These are phyloP conservation scores for Sporisorium reilianum DNA, from an alignment of 1,284 basidiomycete genomes.

Conservation along the genomic window DNA sequence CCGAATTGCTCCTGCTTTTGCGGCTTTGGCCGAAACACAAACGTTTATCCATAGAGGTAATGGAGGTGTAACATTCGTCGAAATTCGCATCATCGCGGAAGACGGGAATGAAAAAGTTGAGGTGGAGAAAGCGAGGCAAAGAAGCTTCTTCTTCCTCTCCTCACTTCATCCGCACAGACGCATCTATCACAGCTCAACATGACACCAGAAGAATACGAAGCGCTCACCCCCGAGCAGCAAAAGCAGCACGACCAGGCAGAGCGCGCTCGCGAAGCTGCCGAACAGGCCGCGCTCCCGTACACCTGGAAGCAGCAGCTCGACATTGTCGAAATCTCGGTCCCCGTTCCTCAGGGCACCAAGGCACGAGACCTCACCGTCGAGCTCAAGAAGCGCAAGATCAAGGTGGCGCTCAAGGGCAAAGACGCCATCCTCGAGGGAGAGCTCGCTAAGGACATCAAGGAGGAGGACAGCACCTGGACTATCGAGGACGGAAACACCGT, in stretches of 20 bases:
- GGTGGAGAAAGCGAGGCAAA: constrained; percentile 71
- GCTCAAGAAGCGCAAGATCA: constrained; percentile 84
- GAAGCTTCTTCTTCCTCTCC: constrained; percentile 10
- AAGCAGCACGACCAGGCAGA: constrained; percentile 79
- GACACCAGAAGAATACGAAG: constrained; percentile 78
- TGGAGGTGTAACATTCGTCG: neutral
- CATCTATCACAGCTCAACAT: constrained; percentile 72
- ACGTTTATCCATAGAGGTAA: neutral
- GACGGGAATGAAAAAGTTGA: constrained; percentile 14
- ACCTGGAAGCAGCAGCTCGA: constrained; percentile 90
- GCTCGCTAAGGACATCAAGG: constrained; percentile 90
- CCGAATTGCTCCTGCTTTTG: constrained; percentile 12
- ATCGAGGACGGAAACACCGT: constrained; percentile 84
- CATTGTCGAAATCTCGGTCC: constrained; percentile 85
- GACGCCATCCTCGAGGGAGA: constrained; percentile 84
- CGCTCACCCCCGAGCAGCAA: constrained; percentile 81
- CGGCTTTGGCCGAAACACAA: neutral
- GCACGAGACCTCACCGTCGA: constrained; percentile 81
- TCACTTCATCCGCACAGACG: neutral
- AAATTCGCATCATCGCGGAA: neutral
- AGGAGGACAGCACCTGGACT: constrained; percentile 98
- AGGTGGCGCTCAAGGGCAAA: constrained; percentile 85
- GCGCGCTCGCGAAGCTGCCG: constrained; percentile 78
- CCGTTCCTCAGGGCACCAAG: constrained; percentile 87
- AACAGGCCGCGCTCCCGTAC: constrained; percentile 92